These are phyloP conservation scores for Aspergillus tanneri DNA, from an alignment of 2,329 filamentous ascomycete species.

Conservation along the genomic window DNA sequence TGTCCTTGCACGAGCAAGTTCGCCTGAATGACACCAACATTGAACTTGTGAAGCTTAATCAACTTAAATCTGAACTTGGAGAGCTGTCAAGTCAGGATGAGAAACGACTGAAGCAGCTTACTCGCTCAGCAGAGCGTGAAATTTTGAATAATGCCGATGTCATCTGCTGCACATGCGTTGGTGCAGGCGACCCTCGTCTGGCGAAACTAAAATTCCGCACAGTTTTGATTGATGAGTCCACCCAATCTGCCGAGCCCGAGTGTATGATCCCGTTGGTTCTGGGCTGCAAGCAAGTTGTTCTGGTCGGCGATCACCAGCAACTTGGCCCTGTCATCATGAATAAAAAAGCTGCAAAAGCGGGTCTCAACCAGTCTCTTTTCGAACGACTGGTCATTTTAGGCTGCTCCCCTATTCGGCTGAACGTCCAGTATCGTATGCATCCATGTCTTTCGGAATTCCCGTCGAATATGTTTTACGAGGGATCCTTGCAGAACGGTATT, in stretches of 20 bases:
- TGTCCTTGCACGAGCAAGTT: slow-evolving; percentile 94
- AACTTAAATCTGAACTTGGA: slow-evolving; percentile 86
- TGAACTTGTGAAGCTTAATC: slow-evolving; percentile 86
- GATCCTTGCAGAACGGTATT: slow-evolving; percentile 93
- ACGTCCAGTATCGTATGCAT: slow-evolving; percentile 99
- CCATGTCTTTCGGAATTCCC: slow-evolving; percentile 95
- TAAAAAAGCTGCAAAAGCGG: slow-evolving; percentile 98
- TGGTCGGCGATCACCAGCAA: slow-evolving; percentile 97
- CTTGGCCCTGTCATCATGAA: slow-evolving; percentile 99
- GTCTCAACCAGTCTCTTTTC: slow-evolving; percentile 96
- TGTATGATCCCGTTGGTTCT: slow-evolving; percentile 98
- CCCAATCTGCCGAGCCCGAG: slow-evolving; percentile 95
- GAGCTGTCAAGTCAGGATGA: slow-evolving; percentile 94
- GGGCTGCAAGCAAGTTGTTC: slow-evolving; percentile 97
- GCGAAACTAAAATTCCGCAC: slow-evolving; percentile 98
- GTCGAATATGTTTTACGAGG: slow-evolving; percentile 99
- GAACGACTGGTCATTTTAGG: slow-evolving; percentile 93
- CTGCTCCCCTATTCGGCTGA: slow-evolving; percentile 84
- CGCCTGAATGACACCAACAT: slow-evolving; percentile 96
- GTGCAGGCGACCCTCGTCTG: slow-evolving; percentile 90
- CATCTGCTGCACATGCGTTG: slow-evolving; percentile 97
- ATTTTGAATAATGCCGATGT: slow-evolving; percentile 95
- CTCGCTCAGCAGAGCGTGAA: slow-evolving; percentile 88
- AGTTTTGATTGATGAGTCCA: slow-evolving; percentile 96
- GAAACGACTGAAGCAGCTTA: slow-evolving; percentile 97